Evolutionary conservation across 2,329 filamentous ascomycete genomes (phyloP).

Genomic region (Arthrobotrys pseudoclavata): DNA sequence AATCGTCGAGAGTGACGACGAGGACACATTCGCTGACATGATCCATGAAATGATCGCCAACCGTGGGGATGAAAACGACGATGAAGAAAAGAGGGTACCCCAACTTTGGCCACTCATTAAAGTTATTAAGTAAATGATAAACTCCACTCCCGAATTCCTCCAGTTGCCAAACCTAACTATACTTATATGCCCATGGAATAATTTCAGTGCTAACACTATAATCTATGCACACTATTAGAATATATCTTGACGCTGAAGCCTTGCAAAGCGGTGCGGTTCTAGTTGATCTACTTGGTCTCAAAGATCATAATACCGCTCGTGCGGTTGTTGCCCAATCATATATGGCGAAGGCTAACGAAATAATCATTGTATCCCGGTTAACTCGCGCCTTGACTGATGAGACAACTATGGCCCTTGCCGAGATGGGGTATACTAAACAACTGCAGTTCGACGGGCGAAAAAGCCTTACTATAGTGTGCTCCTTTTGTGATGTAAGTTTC

Average conservation of each 20-base stretch:
- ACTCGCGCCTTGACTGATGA: slow-evolving; percentile 35
- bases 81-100: slow-evolving; percentile 22
- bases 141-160: no score
- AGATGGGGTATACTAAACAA: slow-evolving; percentile 49
- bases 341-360: slow-evolving; percentile 40
- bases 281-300: slow-evolving; percentile 45
- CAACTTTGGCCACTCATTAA: slow-evolving; percentile 52
- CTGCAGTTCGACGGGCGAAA: slow-evolving; percentile 35
- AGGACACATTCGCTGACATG: slow-evolving; percentile 22
- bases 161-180: no score
- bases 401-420: slow-evolving; percentile 24
- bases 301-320: slow-evolving; percentile 49
- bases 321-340: slow-evolving; percentile 33
- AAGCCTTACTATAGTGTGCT: slow-evolving; percentile 45
- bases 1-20: slow-evolving; percentile 34
- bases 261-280: slow-evolving; percentile 30
- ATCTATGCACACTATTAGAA: neutral
- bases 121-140: slow-evolving; percentile 29
- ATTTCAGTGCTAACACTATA: slow-evolving; percentile 8
- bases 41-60: slow-evolving; percentile 37
- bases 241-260: slow-evolving; percentile 39
- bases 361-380: slow-evolving; percentile 42
- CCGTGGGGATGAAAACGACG: slow-evolving; percentile 6
- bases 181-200: no score
- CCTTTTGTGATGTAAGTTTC: slow-evolving; percentile 40